Evolutionary conservation across 1,139 yeast genomes (phyloP), one percentile per base, ranked within the genome.

Genomic region (Geotrichum citri-aurantii): DNA sequence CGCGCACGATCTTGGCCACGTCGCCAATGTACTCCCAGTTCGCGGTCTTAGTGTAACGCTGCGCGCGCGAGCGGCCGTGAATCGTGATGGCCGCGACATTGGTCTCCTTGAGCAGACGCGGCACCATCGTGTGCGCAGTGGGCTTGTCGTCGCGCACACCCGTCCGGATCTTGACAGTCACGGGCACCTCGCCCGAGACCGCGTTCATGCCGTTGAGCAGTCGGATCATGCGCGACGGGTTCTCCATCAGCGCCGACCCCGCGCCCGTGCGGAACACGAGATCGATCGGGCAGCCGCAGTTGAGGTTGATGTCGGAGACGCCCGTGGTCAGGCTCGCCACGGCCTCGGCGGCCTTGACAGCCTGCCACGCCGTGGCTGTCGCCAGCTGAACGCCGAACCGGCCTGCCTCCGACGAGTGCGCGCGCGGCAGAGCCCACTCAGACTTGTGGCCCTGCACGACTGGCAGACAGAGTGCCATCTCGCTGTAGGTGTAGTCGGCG

Each of bases 261-360:
- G 96, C 96, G 33, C 99, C 99, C 70, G 88, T 92, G 65, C 93
- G 81, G 73, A 85, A 95, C 27, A 93, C 78, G 65, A 95, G 78
- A 71, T 95, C 99, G 66, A 93, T 93, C 17, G 99, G 99, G 73
- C 99, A 93, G 1, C 99, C 99, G 71, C 96, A 87, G 74, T 93
- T 93, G 68, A 93, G 79, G 70, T 93, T 95, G 64, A 93, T 77
- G 71, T 93, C 98, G 40, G 88, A 82, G 24, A 86, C 82, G 56
- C 78, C 73, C 5, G 79, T 72, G 27, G 84, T 74, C 59, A 82
- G 81, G 63, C 78, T 79, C 17, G 83, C 78, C 29, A 93, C 75
- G 5, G 85, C 84, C 72, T 93, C 97, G 8, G 95, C 86, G 2
- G 97, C 95, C 72, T 89, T 91, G 44, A 93, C 82, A 3, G 95